These are phyloP conservation scores for Tetrapisispora iriomotensis DNA, from an alignment of 805 yeast genomes.

Conservation along the genomic window DNA sequence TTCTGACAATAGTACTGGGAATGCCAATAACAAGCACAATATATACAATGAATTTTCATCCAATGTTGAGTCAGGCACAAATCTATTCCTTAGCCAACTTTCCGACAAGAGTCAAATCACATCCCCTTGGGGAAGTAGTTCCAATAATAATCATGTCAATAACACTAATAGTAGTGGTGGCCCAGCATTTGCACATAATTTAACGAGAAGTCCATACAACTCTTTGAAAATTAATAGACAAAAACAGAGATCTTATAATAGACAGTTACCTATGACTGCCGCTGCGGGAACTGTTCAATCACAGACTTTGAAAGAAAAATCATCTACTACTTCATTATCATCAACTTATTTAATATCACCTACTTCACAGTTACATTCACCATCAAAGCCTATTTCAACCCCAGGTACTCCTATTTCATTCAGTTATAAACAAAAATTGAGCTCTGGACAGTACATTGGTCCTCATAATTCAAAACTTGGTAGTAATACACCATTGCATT, in stretches of 20 bases:
- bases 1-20: not conserved
- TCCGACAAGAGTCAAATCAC: not conserved
- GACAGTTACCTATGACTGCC: conserved; percentile 6
- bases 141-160: not conserved
- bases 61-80: not conserved
- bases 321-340: conserved; percentile 19
- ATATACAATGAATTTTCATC: not conserved
- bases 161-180: not conserved
- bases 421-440: conserved; percentile 3
- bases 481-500: conserved; percentile 5
- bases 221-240: conserved; percentile 26
- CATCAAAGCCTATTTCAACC: conserved; percentile 16
- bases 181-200: not conserved
- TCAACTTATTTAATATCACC: conserved; percentile 24
- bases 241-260: conserved; percentile 27
- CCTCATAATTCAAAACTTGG: not conserved
- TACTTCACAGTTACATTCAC: conserved; percentile 17
- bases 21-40: not conserved
- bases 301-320: conserved; percentile 19
- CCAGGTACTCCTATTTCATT: conserved; percentile 20
- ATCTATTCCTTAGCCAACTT: not conserved
- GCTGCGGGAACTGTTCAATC: conserved; percentile 9
- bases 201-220: conserved; percentile 10
- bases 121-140: too few relatives aligned
- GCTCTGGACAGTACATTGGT: not conserved